Percentiles rank a stretch among this genome's conserved stretches.
Evolutionary conservation across 176 grass and related monocot species (phyloP).

Genomic region (Aechmea fasciata): DNA sequence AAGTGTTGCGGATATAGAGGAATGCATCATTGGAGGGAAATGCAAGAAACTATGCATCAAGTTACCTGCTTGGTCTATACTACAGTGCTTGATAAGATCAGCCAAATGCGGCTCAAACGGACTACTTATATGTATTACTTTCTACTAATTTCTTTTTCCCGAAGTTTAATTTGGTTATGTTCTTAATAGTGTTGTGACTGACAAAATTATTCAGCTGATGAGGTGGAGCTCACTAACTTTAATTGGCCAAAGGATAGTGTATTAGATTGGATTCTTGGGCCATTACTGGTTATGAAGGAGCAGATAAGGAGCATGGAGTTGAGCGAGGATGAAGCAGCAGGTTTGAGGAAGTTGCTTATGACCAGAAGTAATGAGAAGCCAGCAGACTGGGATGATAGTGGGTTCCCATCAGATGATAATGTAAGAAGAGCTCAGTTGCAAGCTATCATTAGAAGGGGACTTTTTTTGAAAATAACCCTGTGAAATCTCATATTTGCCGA

Average conservation of each 20-base stretch:
- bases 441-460: constrained; percentile 83
- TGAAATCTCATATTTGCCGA: too few species aligned
- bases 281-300: constrained; percentile 72
- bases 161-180: background rate
- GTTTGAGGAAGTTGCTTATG: constrained; percentile 58
- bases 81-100: constrained; percentile 74
- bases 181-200: background rate
- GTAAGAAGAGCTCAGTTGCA: constrained; percentile 78
- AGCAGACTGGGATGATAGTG: constrained; percentile 55
- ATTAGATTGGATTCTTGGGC: constrained; percentile 69
- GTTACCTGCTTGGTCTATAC: constrained; percentile 70
- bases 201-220: constrained; percentile 46
- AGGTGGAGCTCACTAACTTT: constrained; percentile 62
- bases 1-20: constrained; percentile 48
- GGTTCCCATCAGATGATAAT: constrained; percentile 42
- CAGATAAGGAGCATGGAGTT: constrained; percentile 54
- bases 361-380: constrained; percentile 52
- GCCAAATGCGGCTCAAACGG: constrained; percentile 43
- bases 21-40: constrained; percentile 55
- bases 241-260: constrained; percentile 79
- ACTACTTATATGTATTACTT: constrained; percentile 60
- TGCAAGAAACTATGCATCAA: constrained; percentile 61
- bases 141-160: background rate
- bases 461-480: too few species aligned
- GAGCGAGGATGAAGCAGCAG: constrained; percentile 52